Base-by-base conservation (phyloP, 306 rosid genomes). In the Sicyos edulis region DNA sequence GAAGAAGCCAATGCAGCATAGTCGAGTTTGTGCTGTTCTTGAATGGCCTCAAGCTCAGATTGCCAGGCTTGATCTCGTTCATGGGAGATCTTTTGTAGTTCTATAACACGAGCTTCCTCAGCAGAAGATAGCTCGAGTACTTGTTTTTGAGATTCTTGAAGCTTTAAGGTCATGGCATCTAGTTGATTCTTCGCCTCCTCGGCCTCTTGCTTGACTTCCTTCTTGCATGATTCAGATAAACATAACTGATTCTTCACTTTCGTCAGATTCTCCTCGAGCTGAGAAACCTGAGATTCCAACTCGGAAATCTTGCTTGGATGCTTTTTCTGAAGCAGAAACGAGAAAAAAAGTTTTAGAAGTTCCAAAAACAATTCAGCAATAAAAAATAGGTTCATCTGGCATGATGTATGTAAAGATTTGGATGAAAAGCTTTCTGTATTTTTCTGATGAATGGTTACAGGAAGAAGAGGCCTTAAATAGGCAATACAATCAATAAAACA, bases 291-390 rank as follows among this genome's bases (percentile, higher is more conserved):
- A 57, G 92, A 83, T 79, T 95, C 97, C 79, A 95, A 80, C 69
- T 95, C 99, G 7, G 92, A 82, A 79, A 91, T 86, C 82, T 80
- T 84, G 87, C 86, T 91, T 0, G 97, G 91, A 72, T 88, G 90
- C 81, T 88, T 91, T 82, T 85, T 87, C 99, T 95, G 81, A 20
- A 64, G 79, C 54, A 80, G 77, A 34, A 82, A 71, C 24, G 59
- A 32, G 49, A 16, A 69, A 1, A 49, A 45, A 49, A 9, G 15
- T 45, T 45, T 15, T 45, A 21, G 15, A 42, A 64, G n/a, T 37
- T 19, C 45, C 37, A 19, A 8, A 66, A 66, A 21, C 7, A 37
- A 6, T 8, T 37, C 8, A 0, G 8, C 44, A 37, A 37, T 7
- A 37, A 37, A 7, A 37, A 7, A 7, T 6, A 7, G 0, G 44